These are phyloP conservation scores for Chytriomyces sp. DNA, from an alignment of 192 early-diverging fungal species.

Conservation along the genomic window DNA sequence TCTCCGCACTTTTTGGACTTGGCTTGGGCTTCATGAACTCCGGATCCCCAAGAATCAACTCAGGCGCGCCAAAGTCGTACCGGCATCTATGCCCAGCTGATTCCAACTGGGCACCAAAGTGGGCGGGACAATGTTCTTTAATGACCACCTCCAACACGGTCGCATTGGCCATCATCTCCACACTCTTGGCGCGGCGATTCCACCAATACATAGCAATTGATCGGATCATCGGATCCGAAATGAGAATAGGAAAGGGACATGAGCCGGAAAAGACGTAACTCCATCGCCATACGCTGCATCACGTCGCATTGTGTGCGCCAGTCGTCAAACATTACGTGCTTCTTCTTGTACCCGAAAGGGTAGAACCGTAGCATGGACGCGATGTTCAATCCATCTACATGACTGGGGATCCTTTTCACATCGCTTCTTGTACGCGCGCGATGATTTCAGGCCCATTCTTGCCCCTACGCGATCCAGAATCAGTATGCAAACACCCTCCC, in stretches of 20 bases:
- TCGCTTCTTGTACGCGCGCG: slow-evolving; percentile 1
- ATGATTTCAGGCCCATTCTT: slow-evolving; percentile 36
- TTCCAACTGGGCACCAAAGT: background rate
- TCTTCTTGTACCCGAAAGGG: background rate
- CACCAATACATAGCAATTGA: slow-evolving; percentile 13
- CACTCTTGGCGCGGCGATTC: background rate
- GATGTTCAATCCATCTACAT: background rate
- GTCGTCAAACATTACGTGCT: background rate
- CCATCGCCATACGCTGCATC: background rate
- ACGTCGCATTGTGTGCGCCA: slow-evolving; percentile 6
- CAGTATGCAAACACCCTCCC: background rate
- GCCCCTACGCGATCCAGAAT: slow-evolving; percentile 13
- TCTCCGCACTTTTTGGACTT: slow-evolving; percentile 2
- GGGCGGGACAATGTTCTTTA: slow-evolving; percentile 2
- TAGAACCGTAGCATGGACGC: slow-evolving; percentile 2
- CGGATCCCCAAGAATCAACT: background rate
- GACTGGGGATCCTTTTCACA: background rate
- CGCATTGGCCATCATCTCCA: background rate
- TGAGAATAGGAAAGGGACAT: background rate
- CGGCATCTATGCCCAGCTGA: too few species aligned
- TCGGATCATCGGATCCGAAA: background rate
- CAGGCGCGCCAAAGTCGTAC: background rate
- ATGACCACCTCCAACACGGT: background rate
- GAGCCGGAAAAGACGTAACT: background rate
- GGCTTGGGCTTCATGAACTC: background rate